Conservation (phyloP, 768 basidiomycete genomes). For the Pleurotus eryngii region DNA sequence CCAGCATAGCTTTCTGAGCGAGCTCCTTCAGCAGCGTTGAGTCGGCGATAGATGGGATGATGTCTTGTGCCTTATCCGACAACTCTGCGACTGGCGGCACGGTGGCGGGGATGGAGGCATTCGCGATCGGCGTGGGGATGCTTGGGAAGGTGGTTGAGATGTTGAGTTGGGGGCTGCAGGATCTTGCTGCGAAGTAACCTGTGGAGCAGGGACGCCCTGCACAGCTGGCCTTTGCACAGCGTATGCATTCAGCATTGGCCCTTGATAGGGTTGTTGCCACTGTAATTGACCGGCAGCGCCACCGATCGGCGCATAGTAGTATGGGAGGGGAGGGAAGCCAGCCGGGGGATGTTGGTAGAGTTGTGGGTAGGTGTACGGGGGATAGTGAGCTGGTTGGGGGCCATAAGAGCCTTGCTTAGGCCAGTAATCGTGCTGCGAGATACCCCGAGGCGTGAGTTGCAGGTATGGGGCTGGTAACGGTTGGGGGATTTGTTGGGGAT, state of each 20-base stretch:
- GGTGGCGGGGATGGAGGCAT: not conserved
- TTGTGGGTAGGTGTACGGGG: slow-evolving; percentile 25
- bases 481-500: slow-evolving; percentile 7
- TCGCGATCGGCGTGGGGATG: not conserved
- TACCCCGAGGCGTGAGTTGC: slow-evolving; percentile 18
- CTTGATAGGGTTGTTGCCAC: slow-evolving; percentile 34
- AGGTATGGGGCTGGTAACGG: slow-evolving; percentile 14
- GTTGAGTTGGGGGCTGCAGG: not conserved
- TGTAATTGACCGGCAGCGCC: slow-evolving; percentile 17
- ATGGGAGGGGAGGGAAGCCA: slow-evolving; percentile 18
- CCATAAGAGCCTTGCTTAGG: slow-evolving; percentile 25
- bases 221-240: not conserved
- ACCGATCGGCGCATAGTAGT: slow-evolving; percentile 19
- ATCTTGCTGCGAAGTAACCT: not conserved
- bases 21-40: slow-evolving; percentile 1
- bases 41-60: slow-evolving; percentile 10
- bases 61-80: not conserved
- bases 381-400: slow-evolving; percentile 12
- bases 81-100: too few relatives aligned
- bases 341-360: slow-evolving; percentile 21
- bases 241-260: slow-evolving; percentile 10
- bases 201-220: slow-evolving; percentile 3
- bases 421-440: slow-evolving; percentile 34
- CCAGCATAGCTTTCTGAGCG: slow-evolving; percentile 11
- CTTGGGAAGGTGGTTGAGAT: slow-evolving; percentile 5